A percentile compares a stretch with the other conserved stretches of the same genome.
Evolutionary conservation across 163 green algal genomes (phyloP).

Genomic region (Scenedesmus sp.): DNA sequence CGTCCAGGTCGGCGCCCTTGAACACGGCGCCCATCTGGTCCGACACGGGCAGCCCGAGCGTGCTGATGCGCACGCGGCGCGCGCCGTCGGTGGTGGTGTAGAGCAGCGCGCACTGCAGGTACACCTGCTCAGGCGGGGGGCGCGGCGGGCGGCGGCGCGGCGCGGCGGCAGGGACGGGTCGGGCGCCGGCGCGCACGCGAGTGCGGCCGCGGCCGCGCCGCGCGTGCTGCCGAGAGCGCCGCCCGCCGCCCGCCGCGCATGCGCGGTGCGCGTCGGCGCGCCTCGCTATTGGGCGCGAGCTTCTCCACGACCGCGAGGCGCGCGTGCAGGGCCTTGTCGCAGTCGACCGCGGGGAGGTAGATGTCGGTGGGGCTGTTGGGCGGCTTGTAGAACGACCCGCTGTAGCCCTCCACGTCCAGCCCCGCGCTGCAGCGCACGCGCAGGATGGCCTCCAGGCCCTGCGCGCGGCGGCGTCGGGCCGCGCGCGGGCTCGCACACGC

Average conservation of each 20-base stretch:
- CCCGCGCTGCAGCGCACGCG: constrained; percentile 61
- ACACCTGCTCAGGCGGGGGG: no score
- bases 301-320: constrained; percentile 58
- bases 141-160: no score
- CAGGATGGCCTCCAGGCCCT: constrained; percentile 74
- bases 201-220: not conserved
- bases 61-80: constrained; percentile 90
- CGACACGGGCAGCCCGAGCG: constrained; percentile 85
- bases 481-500: no score
- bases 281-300: constrained; percentile 47
- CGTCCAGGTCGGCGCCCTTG: constrained; percentile 90
- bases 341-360: constrained; percentile 68
- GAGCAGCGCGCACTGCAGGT: constrained; percentile 91
- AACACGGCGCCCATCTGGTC: constrained; percentile 83
- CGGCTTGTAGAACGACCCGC: constrained; percentile 53
- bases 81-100: constrained; percentile 82
- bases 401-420: constrained; percentile 63
- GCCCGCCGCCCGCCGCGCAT: not conserved
- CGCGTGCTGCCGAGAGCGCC: not conserved
- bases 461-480: no score
- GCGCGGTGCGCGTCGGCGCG: not conserved
- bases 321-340: constrained; percentile 67
- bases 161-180: no score
- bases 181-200: no score
- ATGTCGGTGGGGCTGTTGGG: constrained; percentile 57